These are phyloP conservation scores for Monascus purpureus DNA, from an alignment of 495 filamentous ascomycete genomes.

Conservation along the genomic window DNA sequence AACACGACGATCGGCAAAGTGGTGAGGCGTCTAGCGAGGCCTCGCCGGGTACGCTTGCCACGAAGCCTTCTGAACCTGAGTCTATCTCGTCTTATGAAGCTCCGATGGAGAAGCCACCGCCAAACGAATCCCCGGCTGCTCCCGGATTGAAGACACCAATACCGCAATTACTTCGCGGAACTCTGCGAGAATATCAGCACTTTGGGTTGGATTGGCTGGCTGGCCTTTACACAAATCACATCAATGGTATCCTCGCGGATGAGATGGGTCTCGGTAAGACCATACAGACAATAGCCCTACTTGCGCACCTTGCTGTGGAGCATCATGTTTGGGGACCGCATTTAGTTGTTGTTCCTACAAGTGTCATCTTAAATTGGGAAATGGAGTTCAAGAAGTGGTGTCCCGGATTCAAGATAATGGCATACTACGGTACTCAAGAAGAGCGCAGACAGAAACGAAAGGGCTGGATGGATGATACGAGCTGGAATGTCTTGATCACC, in stretches of 20 bases:
- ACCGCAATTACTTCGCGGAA: conserved; percentile 81
- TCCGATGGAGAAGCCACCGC: conserved; percentile 21
- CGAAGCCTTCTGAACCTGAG: conserved; percentile 54
- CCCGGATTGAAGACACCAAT: conserved; percentile 53
- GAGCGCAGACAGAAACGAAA: conserved; percentile 81
- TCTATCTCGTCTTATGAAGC: conserved; percentile 46
- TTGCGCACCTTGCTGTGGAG: conserved; percentile 85
- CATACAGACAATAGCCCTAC: conserved; percentile 90
- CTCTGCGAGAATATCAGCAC: conserved; percentile 91
- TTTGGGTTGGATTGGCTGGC: conserved; percentile 95
- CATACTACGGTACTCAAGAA: conserved; percentile 88
- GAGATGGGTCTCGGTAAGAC: conserved; percentile 99
- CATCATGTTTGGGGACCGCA: conserved; percentile 93
- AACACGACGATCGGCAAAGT: conserved; percentile 14
- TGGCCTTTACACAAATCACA: conserved; percentile 76
- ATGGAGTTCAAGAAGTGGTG: conserved; percentile 99
- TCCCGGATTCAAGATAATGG: conserved; percentile 94
- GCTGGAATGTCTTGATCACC: conserved; percentile 95
- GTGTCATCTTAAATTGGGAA: conserved; percentile 99
- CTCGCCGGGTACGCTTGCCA: conserved; percentile 48
- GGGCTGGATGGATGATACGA: conserved; percentile 79
- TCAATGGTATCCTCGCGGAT: conserved; percentile 96
- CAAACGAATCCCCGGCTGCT: conserved; percentile 18
- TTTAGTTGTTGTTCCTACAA: conserved; percentile 91
- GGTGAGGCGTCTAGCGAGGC: conserved; percentile 28